These are phyloP conservation scores for Lachnellula suecica DNA, from an alignment of 2,329 filamentous ascomycete genomes.

Conservation along the genomic window DNA sequence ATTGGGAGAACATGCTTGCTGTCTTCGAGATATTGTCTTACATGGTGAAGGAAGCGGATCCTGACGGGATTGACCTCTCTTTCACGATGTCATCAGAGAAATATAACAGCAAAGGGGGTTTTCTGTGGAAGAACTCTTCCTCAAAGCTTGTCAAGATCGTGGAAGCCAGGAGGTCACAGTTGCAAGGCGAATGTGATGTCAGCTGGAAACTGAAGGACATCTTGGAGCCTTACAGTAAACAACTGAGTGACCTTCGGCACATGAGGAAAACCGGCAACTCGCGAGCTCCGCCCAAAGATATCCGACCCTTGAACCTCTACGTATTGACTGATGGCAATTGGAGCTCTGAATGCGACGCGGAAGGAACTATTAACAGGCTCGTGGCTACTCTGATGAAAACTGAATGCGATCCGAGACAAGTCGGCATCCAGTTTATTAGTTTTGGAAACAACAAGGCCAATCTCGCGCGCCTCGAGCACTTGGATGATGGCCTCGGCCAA, in stretches of 20 bases:
- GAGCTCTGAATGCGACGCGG: slow-evolving; percentile 2
- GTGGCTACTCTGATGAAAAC: slow-evolving; percentile 4
- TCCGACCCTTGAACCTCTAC: slow-evolving; percentile 15
- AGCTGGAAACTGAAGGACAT: slow-evolving; percentile 1
- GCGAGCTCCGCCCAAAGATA: neutral
- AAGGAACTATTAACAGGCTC: slow-evolving; percentile 2
- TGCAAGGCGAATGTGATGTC: slow-evolving; percentile 8
- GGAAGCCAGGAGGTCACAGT: neutral
- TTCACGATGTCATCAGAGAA: too few relatives aligned
- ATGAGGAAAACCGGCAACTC: neutral
- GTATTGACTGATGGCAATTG: slow-evolving; percentile 19
- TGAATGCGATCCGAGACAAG: slow-evolving; percentile 1
- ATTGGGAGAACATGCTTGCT: slow-evolving; percentile 7
- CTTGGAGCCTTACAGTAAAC: slow-evolving; percentile 10
- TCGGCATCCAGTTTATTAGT: slow-evolving; percentile 23
- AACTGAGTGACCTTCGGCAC: too few relatives aligned
- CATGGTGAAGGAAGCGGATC: slow-evolving; percentile 10
- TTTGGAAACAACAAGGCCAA: slow-evolving; percentile 12
- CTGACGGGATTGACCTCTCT: slow-evolving; percentile 12
- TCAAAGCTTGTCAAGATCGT: neutral
- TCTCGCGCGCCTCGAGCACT: slow-evolving; percentile 1
- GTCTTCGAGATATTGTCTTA: slow-evolving; percentile 11
- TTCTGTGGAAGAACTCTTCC: too few relatives aligned
- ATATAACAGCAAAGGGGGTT: too few relatives aligned
- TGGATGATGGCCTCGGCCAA: slow-evolving; percentile 7